Conservation (phyloP, 2,329 filamentous ascomycete genomes). For the Colletotrichum sp. region DNA sequence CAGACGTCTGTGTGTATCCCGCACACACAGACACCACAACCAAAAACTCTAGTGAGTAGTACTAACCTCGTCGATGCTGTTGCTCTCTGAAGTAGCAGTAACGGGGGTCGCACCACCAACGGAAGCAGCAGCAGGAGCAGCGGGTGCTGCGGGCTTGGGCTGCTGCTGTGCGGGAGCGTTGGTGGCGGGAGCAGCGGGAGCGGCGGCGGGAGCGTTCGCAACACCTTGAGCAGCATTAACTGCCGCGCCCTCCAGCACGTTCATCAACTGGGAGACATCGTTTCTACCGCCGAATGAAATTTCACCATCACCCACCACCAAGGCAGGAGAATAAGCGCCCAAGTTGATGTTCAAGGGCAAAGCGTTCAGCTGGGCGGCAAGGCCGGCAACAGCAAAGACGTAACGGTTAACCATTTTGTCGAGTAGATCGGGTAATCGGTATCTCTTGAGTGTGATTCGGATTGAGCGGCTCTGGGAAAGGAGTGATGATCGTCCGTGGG, state of each 20-base stretch:
- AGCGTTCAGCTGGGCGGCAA: constrained; percentile 32
- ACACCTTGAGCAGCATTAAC: constrained; percentile 39
- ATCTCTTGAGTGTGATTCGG: constrained; percentile 8
- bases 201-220: constrained; percentile 30
- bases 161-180: constrained; percentile 18
- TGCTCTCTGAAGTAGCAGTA: not conserved
- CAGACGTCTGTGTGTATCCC: constrained; percentile 20
- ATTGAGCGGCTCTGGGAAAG: not conserved
- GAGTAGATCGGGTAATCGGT: constrained; percentile 2
- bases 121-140: constrained; percentile 15
- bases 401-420: constrained; percentile 26
- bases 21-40: constrained; percentile 37
- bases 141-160: constrained; percentile 19
- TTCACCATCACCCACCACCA: constrained; percentile 46
- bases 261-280: constrained; percentile 50
- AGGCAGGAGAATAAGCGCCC: constrained; percentile 37
- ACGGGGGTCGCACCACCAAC: constrained; percentile 2
- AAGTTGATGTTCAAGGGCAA: constrained; percentile 39
- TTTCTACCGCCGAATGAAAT: constrained; percentile 51
- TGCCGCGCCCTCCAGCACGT: constrained; percentile 50
- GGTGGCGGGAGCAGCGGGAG: constrained; percentile 30
- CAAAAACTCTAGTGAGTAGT: constrained; percentile 25
- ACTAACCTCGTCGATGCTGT: constrained; percentile 18
- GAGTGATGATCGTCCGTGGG: not conserved
- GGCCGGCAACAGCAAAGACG: constrained; percentile 29